Evolutionary conservation across 345 rosid genomes (phyloP), one percentile per base, ranked within the genome.

Genomic region (Citrus sp.): DNA sequence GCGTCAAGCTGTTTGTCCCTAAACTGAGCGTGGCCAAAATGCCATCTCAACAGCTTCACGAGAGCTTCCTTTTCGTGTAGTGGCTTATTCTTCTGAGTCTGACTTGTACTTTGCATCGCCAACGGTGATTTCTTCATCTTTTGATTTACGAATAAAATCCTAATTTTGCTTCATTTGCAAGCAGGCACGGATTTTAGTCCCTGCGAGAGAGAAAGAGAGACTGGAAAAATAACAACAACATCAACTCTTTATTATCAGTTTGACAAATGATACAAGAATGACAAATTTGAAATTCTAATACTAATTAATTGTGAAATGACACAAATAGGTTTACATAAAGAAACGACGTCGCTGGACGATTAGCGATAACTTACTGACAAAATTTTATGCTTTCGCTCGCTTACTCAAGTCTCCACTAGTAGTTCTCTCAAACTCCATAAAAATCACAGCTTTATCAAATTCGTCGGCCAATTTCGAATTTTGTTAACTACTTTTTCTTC

Each of bases 41-140:
- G 97, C 98, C 98, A 91, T 83, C 99, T 74, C 85, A 94, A 79
- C 49, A 96, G 94, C 91, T 94, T 94, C 87, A 91, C 94, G 67
- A 92, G 76, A 54, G 86, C 85, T 78, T 93, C 98, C 81, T 87
- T 93, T 22, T 88, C 93, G 38, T 67, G 79, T 8, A 77, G 51
- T 25, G 80, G 77, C 78, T 87, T 79, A 79, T 80, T 79, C 74
- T 72, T 85, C 40, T 79, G 87, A 67, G 76, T 75, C 62, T 85
- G 72, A 73, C 87, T 55, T 40, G 75, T n/a, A 78, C 72, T 91
- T 72, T 86, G 89, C 87, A 91, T 55, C 21, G 96, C 92, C 74
- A 95, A 89, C 30, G 86, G 87, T 58, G 95, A 81, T 78, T 92
- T 96, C 88, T 88, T 89, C 99, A 93, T 92, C 40, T 58, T 28